Percentiles rank a stretch among this genome's conserved stretches.
These are phyloP conservation scores for Picochlorum sp. DNA, from an alignment of 139 green algal species.

Conservation along the genomic window DNA sequence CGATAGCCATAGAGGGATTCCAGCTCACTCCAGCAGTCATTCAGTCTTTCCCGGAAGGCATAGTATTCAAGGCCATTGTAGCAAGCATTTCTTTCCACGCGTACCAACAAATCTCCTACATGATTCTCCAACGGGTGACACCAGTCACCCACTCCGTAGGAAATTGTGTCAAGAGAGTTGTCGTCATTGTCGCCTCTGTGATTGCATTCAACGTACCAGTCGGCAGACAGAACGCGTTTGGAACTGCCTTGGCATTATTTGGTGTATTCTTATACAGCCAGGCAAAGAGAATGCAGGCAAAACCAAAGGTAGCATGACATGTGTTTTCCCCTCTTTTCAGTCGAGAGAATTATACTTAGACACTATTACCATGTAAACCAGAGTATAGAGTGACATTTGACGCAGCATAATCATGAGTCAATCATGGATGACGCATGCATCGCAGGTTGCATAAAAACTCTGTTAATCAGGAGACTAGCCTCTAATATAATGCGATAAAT, in stretches of 20 bases:
- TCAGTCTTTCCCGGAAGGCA: constrained; percentile 24
- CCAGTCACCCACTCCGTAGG: constrained; percentile 98
- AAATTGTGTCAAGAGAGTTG: constrained; percentile 97
- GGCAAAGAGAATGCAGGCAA: constrained; percentile 48
- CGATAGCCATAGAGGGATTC: constrained; percentile 57
- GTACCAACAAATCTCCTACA: constrained; percentile 87
- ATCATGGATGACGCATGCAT: too few species aligned
- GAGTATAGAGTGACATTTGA: too few species aligned
- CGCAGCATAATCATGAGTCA: too few species aligned
- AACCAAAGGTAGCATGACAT: constrained; percentile 5
- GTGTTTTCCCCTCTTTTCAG: not conserved
- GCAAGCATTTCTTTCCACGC: constrained; percentile 88
- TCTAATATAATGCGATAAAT: too few species aligned
- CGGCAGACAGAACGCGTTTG: constrained; percentile 28
- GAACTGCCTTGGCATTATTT: constrained; percentile 71
- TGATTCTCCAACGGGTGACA: constrained; percentile 78
- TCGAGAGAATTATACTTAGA: not conserved
- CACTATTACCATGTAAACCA: not conserved
- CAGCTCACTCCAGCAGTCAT: constrained; percentile 45
- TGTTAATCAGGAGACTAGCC: too few species aligned
- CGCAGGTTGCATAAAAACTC: too few species aligned
- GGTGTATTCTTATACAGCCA: constrained; percentile 91
- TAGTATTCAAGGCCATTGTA: constrained; percentile 38
- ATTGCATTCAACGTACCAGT: constrained; percentile 89
- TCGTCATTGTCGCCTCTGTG: constrained; percentile 88